Evolutionary conservation across 2,329 filamentous ascomycete genomes (phyloP).

Genomic region (Fusarium proliferatum): DNA sequence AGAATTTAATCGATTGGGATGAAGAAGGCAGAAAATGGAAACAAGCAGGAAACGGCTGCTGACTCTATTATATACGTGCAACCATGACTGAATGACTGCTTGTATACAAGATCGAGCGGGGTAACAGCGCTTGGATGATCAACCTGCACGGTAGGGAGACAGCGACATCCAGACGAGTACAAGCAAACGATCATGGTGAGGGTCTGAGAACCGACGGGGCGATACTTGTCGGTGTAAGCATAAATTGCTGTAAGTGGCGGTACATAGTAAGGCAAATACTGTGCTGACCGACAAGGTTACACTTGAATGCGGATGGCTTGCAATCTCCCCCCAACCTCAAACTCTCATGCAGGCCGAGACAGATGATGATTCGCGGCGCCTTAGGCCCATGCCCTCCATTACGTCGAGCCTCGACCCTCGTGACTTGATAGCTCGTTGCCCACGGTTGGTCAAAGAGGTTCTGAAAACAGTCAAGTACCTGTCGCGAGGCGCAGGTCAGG

Average conservation of each 20-base stretch:
- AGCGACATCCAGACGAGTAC: constrained; percentile 18
- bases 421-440: constrained; percentile 19
- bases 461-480: constrained; percentile 30
- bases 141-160: constrained; percentile 12
- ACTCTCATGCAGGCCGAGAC: constrained; percentile 29
- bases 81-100: constrained; percentile 6
- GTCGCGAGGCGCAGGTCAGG: neutral
- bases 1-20: constrained; percentile 13
- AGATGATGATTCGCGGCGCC: constrained; percentile 24
- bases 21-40: neutral
- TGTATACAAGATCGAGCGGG: constrained; percentile 36
- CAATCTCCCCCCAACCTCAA: constrained; percentile 29
- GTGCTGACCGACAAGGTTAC: constrained; percentile 35
- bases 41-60: constrained; percentile 8
- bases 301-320: constrained; percentile 33
- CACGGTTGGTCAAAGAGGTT: constrained; percentile 18
- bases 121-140: constrained; percentile 41
- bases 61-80: constrained; percentile 32
- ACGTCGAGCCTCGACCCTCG: constrained; percentile 22
- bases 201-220: neutral
- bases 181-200: constrained; percentile 2
- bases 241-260: neutral
- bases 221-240: constrained; percentile 12
- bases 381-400: constrained; percentile 26
- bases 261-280: constrained; percentile 37